Base-by-base conservation (phyloP, 306 rosid species). In the Acacia melanoxylon region DNA sequence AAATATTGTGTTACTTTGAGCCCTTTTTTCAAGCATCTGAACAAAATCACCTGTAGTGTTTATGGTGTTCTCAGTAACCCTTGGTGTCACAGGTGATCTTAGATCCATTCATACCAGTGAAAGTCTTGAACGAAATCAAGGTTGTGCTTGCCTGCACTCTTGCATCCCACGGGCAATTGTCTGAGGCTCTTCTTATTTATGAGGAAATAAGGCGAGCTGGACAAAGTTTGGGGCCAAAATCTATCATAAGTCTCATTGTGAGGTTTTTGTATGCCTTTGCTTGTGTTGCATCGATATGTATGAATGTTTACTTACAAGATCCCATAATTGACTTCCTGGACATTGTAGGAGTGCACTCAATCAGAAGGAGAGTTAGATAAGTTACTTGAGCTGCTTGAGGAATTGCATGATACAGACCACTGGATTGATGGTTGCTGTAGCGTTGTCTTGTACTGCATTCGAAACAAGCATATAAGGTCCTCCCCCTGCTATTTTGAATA, bases 361-460 rank as follows among this genome's bases (percentile, higher is more conserved):
- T 86, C 89, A 2, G 88, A 84, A 70, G 93, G 88, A 74, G 91
- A 84, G 46, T 77, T 92, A 83, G 86, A 87, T 81, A 91, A 73
- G 84, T 77, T 90, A 83, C 90, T 89, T 76, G 84, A 37, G 76
- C 90, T 95, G 40, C 92, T 91, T 40, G 85, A 84, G 63, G 91
- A 91, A 78, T 76, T 95, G 25, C 25, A 76, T 70, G 87, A 77
- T 85, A 78, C 83, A 62, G 73, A 82, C 72, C 81, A 87, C 85
- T 95, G 98, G 97, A 56, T 85, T 58, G 85, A 84, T 72, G 94
- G 89, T 80, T 95, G 98, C 85, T 75, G 87, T 83, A 90, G 92
- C 84, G 74, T 84, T 75, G 86, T 95, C 86, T 63, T 83, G 78
- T 87, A 87, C 72, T 95, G 95, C 78, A 83, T 95, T 81, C 80